Evolutionary conservation across 2,329 filamentous ascomycete species (phyloP).

Genomic region (Calonectria fujianensis): DNA sequence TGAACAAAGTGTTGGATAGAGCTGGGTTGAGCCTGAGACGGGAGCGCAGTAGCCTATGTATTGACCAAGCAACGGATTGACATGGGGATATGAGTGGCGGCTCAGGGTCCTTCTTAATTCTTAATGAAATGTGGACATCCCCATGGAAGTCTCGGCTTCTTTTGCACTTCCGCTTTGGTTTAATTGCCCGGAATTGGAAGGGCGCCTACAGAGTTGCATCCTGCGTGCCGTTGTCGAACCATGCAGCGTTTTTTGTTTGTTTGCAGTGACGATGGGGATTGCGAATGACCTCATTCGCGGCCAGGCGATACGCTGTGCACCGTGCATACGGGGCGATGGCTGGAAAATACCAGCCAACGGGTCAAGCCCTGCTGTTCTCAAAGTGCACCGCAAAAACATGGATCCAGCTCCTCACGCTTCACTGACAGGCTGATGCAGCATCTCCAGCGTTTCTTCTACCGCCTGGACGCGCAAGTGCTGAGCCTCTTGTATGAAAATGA

Average conservation of each 20-base stretch:
- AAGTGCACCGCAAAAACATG: conserved; percentile 29
- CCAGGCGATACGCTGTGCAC: conserved; percentile 34
- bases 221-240: conserved; percentile 24
- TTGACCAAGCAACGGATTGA: conserved; percentile 54
- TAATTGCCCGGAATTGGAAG: conserved; percentile 23
- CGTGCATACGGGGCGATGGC: conserved; percentile 29
- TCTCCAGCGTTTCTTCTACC: conserved; percentile 38
- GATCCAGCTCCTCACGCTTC: conserved; percentile 1
- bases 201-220: conserved; percentile 23
- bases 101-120: conserved; percentile 36
- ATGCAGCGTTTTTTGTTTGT: conserved; percentile 9
- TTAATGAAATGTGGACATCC: conserved; percentile 32
- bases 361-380: conserved; percentile 2
- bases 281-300: conserved; percentile 36
- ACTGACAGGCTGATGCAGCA: conserved; percentile 25
- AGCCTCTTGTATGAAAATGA: conserved; percentile 22
- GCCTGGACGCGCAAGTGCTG: conserved; percentile 38
- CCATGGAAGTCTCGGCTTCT: conserved; percentile 4
- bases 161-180: conserved; percentile 12
- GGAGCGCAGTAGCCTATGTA: conserved; percentile 41
- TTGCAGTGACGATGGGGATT: conserved; percentile 15
- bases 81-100: conserved; percentile 42
- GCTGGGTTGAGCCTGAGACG: conserved; percentile 44
- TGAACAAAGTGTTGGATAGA: conserved; percentile 44
- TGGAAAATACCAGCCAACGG: conserved; percentile 41